Conservation (phyloP, 352 stramenopile species). For the Phytophthora multivora region DNA sequence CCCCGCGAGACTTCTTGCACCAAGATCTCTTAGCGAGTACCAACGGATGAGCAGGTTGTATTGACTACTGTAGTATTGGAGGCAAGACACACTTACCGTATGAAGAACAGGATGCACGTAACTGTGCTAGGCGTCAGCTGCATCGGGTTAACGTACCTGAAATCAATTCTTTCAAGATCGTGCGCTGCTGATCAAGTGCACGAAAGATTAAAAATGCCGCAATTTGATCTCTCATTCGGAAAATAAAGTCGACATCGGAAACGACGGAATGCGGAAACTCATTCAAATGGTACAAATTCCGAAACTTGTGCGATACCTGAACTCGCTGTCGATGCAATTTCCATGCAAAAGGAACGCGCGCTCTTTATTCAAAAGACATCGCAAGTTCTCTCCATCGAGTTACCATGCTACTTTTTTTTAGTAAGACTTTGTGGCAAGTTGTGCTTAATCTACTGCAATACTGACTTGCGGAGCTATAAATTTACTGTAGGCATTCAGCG, state of each 20-base stretch:
- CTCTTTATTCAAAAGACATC: not conserved
- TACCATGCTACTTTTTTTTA: not conserved
- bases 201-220: too few species aligned
- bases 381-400: not conserved
- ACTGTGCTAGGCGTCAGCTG: slow-evolving; percentile 64
- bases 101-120: slow-evolving; percentile 78
- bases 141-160: slow-evolving; percentile 53
- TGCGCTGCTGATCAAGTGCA: slow-evolving; percentile 22
- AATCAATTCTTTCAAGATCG: slow-evolving; percentile 54
- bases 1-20: slow-evolving; percentile 59
- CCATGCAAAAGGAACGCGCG: not conserved
- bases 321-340: not conserved
- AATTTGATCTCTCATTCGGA: too few species aligned
- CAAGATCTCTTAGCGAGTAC: slow-evolving; percentile 54
- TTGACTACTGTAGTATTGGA: slow-evolving; percentile 2
- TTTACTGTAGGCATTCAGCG: not conserved
- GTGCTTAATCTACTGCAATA: not conserved
- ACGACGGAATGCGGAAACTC: too few species aligned
- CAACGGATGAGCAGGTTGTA: not conserved
- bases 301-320: not conserved
- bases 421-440: not conserved
- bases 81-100: slow-evolving; percentile 32
- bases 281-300: too few species aligned
- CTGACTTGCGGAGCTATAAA: not conserved
- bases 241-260: too few species aligned